phyloP scores from a whole-genome alignment of 208 protist species.

The Borovskyia barvae region DNA sequence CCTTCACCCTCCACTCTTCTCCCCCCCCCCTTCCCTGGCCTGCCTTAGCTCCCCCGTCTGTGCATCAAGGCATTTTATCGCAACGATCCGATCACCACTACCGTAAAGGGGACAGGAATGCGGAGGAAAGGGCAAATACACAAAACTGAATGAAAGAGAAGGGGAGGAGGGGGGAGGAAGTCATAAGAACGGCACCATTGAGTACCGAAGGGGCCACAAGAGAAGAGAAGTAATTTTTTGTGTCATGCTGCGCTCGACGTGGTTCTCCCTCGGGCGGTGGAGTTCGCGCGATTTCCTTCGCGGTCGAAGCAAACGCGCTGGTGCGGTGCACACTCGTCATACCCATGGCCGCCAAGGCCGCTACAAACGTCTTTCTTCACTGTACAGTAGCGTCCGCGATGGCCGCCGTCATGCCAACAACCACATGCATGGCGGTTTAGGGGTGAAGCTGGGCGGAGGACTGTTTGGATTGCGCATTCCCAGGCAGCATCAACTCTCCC shows the following conservation, averaged over 20 bases:
- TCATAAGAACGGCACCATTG: too few relatives aligned
- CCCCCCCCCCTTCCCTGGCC: too few relatives aligned
- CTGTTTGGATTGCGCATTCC: slow-evolving; percentile 88
- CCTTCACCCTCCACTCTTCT: too few relatives aligned
- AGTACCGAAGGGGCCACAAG: neutral
- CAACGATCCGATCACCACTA: too few relatives aligned
- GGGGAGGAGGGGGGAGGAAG: too few relatives aligned
- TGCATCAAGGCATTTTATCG: too few relatives aligned
- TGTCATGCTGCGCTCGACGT: slow-evolving; percentile 28
- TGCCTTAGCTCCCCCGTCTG: too few relatives aligned
- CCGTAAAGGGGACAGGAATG: too few relatives aligned
- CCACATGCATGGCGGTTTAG: slow-evolving; percentile 77
- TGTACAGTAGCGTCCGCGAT: slow-evolving; percentile 63
- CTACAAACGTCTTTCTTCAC: slow-evolving; percentile 68
- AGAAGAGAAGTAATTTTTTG: too few relatives aligned
- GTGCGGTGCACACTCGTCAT: slow-evolving; percentile 83
- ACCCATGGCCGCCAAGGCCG: slow-evolving; percentile 79
- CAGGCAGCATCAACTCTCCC: slow-evolving; percentile 72
- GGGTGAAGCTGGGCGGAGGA: slow-evolving; percentile 82
- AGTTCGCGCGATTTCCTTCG: slow-evolving; percentile 74
- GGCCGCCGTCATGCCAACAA: slow-evolving; percentile 74
- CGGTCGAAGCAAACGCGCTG: slow-evolving; percentile 66
- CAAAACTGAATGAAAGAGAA: too few relatives aligned
- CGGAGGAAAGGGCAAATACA: too few relatives aligned
- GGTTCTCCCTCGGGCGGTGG: slow-evolving; percentile 59